Evolutionary conservation across 2,329 filamentous ascomycete genomes (phyloP).

Genomic region (Verruconis gallopava): DNA sequence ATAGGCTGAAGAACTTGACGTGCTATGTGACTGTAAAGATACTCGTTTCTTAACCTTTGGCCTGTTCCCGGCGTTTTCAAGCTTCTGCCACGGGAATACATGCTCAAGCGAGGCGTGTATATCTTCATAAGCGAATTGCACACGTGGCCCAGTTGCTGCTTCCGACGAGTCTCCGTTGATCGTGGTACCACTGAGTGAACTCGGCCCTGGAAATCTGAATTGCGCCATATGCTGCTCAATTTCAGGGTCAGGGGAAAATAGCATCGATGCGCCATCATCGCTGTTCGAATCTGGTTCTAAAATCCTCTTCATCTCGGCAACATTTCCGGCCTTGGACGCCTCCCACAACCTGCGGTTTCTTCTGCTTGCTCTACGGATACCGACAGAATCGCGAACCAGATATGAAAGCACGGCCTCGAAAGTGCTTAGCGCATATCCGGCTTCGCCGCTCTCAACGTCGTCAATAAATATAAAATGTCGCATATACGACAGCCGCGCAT

Average conservation of each 20-base stretch:
- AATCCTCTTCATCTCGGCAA: slow-evolving; percentile 62
- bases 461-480: slow-evolving; percentile 96
- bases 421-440: slow-evolving; percentile 91
- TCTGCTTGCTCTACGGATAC: slow-evolving; percentile 69
- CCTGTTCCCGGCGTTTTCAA: slow-evolving; percentile 34
- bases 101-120: slow-evolving; percentile 48
- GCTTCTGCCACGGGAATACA: slow-evolving; percentile 80
- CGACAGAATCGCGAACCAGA: slow-evolving; percentile 67
- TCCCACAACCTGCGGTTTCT: slow-evolving; percentile 83
- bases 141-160: slow-evolving; percentile 6
- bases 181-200: slow-evolving; percentile 15
- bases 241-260: slow-evolving; percentile 3
- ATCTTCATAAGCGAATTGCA: slow-evolving; percentile 12
- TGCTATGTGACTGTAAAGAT: slow-evolving; percentile 76
- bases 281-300: slow-evolving; percentile 52
- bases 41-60: slow-evolving; percentile 60
- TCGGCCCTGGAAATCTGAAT: slow-evolving; percentile 4
- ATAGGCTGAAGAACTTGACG: slow-evolving; percentile 73
- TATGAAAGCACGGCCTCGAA: slow-evolving; percentile 91
- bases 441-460: slow-evolving; percentile 90
- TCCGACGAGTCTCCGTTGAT: slow-evolving; percentile 20
- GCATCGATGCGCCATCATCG: neutral
- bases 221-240: neutral
- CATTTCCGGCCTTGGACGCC: slow-evolving; percentile 62
- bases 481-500: slow-evolving; percentile 86